Percentiles rank a stretch among this genome's conserved stretches.
Evolutionary conservation across 495 filamentous ascomycete species (phyloP).

Genomic region (Monascus purpureus): DNA sequence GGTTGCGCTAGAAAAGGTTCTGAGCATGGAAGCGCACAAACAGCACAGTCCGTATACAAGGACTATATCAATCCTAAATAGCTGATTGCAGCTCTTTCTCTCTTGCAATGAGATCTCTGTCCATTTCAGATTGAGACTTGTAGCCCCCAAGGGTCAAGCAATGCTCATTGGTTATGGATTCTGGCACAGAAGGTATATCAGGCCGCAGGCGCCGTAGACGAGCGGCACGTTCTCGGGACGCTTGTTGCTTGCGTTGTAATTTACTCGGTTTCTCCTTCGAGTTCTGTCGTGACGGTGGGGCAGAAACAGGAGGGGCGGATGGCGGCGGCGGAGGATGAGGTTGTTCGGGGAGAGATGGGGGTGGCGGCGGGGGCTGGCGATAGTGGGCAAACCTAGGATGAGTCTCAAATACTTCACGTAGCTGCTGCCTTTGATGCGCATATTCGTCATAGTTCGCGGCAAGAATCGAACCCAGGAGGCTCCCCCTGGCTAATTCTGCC

Average conservation of each 20-base stretch:
- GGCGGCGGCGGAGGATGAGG: slow-evolving; percentile 17
- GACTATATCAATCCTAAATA: too few species aligned
- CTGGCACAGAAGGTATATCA: slow-evolving; percentile 11
- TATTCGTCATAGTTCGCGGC: slow-evolving; percentile 62
- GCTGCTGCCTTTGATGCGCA: slow-evolving; percentile 41
- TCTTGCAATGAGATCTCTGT: slow-evolving; percentile 12
- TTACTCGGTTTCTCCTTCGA: slow-evolving; percentile 13
- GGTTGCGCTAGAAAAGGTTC: too few species aligned
- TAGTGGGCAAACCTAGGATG: slow-evolving; percentile 23
- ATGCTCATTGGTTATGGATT: slow-evolving; percentile 12
- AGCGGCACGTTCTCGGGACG: slow-evolving; percentile 14
- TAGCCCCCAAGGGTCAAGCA: slow-evolving; percentile 18
- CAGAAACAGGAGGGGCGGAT: slow-evolving; percentile 11
- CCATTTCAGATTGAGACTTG: slow-evolving; percentile 16
- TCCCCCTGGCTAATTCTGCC: slow-evolving; percentile 18
- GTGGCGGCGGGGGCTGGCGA: slow-evolving; percentile 15
- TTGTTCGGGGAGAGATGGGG: slow-evolving; percentile 12
- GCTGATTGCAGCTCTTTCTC: too few species aligned
- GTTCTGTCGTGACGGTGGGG: slow-evolving; percentile 6
- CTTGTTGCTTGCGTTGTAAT: slow-evolving; percentile 10
- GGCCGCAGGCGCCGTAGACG: slow-evolving; percentile 17
- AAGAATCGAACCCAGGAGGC: slow-evolving; percentile 51
- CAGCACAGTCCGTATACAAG: too few species aligned
- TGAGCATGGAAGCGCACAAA: too few species aligned
- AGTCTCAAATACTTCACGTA: slow-evolving; percentile 32